Base-by-base conservation (phyloP, 179 eudicot genomes). In the Drosera spatulata region DNA sequence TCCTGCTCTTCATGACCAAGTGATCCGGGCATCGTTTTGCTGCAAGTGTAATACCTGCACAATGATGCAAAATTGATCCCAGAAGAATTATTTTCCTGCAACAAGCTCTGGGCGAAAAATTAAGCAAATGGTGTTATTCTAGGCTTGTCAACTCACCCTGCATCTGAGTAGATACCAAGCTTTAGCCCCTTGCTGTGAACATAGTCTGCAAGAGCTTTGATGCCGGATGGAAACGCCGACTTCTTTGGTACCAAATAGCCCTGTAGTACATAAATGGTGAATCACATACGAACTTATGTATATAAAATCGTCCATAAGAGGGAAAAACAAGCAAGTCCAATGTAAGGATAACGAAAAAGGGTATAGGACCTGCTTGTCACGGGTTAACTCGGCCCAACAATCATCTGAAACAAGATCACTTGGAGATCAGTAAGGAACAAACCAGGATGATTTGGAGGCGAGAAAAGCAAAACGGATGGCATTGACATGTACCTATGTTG, bases 101-200 rank as follows among this genome's bases (percentile, higher is more conserved):
- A 4, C 5, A 4, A 43, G 5, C 45, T 43, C 45, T 43, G 8
- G 45, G 45, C 0, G 8, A 43, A 43, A 43, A 43, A 7, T 22
- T 22, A 22, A 43, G 8, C 8, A 43, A 43, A 7, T 43, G 8
- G 5, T 43, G 45, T 43, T 43, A 4, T 4, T 43, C 8, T 43
- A 1, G 33, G 33, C 33, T 22, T 49, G 4, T 49, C 22, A 6
- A 50, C 12, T 6, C 85, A 88, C 98, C 98, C 96, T 39, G 98
- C 95, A 75, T 88, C 96, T 0, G 86, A 75, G 64, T 91, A 91
- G 60, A 91, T 88, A 63, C 98, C 98, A 5, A 91, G 76, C 82
- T 82, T 84, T 50, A 91, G 87, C 39, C 96, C 98, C 74, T 88
- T 85, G 80, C 77, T 73, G 50, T 91, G 98, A 11, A 88, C 95